Evolutionary conservation across 805 yeast species (phyloP).

Genomic region (Candida gorgasii): DNA sequence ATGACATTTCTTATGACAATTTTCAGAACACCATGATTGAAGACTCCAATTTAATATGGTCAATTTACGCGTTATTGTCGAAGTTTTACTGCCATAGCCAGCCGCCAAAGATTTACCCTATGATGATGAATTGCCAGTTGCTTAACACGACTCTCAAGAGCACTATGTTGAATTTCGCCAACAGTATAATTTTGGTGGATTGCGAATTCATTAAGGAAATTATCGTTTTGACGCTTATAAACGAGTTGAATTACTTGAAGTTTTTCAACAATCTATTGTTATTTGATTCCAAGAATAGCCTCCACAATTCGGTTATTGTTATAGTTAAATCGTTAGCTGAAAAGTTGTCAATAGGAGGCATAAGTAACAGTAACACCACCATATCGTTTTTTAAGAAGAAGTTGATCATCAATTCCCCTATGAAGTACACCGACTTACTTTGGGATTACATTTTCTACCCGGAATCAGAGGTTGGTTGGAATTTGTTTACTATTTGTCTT

Average conservation of each 20-base stretch:
- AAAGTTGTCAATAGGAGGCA: no score
- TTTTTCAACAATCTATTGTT: conserved; percentile 23
- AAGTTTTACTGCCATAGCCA: conserved; percentile 39
- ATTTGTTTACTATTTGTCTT: conserved; percentile 45
- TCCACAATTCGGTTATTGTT: conserved; percentile 56
- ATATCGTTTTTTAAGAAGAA: conserved; percentile 43
- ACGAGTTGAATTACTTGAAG: conserved; percentile 31
- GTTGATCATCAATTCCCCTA: conserved; percentile 50
- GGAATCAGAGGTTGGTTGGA: conserved; percentile 46
- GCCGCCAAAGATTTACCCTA: conserved; percentile 37
- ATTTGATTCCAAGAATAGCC: conserved; percentile 38
- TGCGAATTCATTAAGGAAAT: conserved; percentile 26
- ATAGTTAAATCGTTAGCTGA: conserved; percentile 49
- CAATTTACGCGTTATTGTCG: conserved; percentile 48
- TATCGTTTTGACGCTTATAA: conserved; percentile 31
- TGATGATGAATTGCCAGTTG: conserved; percentile 19
- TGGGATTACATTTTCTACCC: conserved; percentile 43
- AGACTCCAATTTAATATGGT: conserved; percentile 43
- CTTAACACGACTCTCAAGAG: conserved; percentile 12
- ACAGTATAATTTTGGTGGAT: conserved; percentile 21
- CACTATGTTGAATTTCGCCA: conserved; percentile 28
- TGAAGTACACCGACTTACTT: conserved; percentile 50
- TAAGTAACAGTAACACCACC: no score
- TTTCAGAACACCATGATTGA: conserved; percentile 23
- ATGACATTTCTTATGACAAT: conserved; percentile 38